Evolutionary conservation across 2,329 filamentous ascomycete species (phyloP).

Genomic region (Colletotrichum scovillei): DNA sequence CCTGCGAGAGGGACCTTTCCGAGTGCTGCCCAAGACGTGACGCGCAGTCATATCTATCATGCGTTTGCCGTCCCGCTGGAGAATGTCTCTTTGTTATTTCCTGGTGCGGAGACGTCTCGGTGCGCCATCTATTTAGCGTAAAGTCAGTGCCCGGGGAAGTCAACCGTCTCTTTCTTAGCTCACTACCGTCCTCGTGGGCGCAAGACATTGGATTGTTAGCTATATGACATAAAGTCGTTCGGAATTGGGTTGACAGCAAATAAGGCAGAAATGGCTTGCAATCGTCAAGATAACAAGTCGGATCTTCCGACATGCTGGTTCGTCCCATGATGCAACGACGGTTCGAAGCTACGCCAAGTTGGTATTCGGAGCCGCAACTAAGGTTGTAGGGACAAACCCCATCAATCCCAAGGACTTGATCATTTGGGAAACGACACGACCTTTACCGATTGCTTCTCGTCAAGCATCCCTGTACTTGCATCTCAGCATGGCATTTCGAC

Average conservation of each 20-base stretch:
- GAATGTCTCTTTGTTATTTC: background rate
- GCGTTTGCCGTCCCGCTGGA: background rate
- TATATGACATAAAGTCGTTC: background rate
- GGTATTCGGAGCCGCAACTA: background rate
- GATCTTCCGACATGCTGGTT: background rate
- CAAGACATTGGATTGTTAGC: background rate
- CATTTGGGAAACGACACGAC: background rate
- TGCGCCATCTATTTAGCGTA: background rate
- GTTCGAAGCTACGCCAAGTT: background rate
- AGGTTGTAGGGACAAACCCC: background rate
- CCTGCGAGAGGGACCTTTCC: background rate
- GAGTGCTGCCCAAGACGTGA: background rate
- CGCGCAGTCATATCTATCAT: background rate
- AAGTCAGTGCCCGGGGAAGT: background rate
- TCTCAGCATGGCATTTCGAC: background rate
- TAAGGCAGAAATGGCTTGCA: background rate
- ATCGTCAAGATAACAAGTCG: background rate
- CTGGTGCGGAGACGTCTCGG: background rate
- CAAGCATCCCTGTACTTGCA: conserved; percentile 1
- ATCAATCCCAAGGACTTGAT: background rate
- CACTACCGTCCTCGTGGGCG: background rate
- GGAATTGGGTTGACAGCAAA: background rate
- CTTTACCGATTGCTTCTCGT: background rate
- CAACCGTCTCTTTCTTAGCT: background rate
- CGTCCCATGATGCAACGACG: background rate